Conservation (phyloP, 176 grass and related monocot species). For the Cenchrus purpureus region DNA sequence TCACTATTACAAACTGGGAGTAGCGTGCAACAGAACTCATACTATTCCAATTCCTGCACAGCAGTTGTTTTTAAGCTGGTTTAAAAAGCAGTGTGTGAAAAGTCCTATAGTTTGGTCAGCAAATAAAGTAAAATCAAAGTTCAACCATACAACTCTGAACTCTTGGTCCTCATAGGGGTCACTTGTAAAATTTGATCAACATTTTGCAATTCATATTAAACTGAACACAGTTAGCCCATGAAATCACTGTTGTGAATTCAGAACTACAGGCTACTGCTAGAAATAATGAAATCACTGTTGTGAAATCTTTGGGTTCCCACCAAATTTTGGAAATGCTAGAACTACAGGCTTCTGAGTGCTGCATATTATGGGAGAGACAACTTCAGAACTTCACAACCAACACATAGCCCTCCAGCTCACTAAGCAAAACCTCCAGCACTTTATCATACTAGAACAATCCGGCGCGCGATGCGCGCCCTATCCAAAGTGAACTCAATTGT, state of each 20-base stretch:
- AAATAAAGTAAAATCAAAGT: too few relatives aligned
- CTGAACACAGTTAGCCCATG: background rate
- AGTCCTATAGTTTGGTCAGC: background rate
- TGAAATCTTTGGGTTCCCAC: background rate
- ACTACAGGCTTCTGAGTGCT: background rate
- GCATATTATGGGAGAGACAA: background rate
- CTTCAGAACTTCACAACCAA: background rate
- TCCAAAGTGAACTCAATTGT: too few relatives aligned
- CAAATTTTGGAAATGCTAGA: constrained; percentile 29
- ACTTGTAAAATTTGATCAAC: background rate
- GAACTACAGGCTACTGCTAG: constrained; percentile 3
- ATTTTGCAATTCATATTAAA: constrained; percentile 3
- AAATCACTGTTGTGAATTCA: background rate
- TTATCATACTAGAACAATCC: too few relatives aligned
- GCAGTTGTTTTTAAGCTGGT: background rate
- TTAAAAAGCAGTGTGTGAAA: background rate
- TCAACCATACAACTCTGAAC: background rate
- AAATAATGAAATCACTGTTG: constrained; percentile 3
- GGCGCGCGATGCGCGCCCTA: too few relatives aligned
- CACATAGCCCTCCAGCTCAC: background rate
- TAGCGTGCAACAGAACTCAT: background rate
- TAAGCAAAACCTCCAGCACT: background rate
- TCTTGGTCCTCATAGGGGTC: background rate
- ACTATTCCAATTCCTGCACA: background rate
- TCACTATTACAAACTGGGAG: background rate